phyloP scores from a whole-genome alignment of 306 rosid genomes.

The Acacia acuminata region DNA sequence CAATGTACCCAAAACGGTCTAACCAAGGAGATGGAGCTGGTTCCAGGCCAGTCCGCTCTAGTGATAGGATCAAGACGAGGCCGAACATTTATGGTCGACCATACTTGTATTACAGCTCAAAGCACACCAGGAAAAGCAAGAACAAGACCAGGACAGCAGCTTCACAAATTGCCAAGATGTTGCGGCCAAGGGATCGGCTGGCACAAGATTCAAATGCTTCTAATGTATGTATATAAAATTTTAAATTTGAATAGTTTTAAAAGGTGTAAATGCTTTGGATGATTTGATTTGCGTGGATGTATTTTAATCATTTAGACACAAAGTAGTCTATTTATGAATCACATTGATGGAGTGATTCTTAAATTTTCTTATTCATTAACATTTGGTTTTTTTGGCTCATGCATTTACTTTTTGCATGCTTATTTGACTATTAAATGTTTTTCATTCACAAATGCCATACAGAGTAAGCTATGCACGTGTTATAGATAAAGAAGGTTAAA shows the following conservation, averaged over 20 bases:
- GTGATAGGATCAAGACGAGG: conserved; percentile 72
- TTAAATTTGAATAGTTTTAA: neutral
- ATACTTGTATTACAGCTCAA: conserved; percentile 47
- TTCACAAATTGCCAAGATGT: conserved; percentile 73
- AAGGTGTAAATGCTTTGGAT: neutral
- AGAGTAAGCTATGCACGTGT: neutral
- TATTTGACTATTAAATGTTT: neutral
- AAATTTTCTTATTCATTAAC: neutral
- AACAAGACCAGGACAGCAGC: conserved; percentile 78
- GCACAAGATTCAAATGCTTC: conserved; percentile 33
- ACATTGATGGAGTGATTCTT: neutral
- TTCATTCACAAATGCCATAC: neutral
- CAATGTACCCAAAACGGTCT: conserved; percentile 75
- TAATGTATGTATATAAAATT: conserved; percentile 6
- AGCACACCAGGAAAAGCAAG: conserved; percentile 55
- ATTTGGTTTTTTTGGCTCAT: neutral
- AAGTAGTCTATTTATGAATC: neutral
- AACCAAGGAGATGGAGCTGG: conserved; percentile 58
- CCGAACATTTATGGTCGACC: conserved; percentile 56
- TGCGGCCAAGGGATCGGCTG: conserved; percentile 46
- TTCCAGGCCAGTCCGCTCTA: conserved; percentile 64
- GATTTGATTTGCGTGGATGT: neutral
- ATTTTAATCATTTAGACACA: neutral
- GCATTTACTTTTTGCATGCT: neutral
- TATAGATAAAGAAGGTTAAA: neutral